These are phyloP conservation scores for Trichoderma atrobrunneum DNA, from an alignment of 2,329 filamentous ascomycete genomes.

Conservation along the genomic window DNA sequence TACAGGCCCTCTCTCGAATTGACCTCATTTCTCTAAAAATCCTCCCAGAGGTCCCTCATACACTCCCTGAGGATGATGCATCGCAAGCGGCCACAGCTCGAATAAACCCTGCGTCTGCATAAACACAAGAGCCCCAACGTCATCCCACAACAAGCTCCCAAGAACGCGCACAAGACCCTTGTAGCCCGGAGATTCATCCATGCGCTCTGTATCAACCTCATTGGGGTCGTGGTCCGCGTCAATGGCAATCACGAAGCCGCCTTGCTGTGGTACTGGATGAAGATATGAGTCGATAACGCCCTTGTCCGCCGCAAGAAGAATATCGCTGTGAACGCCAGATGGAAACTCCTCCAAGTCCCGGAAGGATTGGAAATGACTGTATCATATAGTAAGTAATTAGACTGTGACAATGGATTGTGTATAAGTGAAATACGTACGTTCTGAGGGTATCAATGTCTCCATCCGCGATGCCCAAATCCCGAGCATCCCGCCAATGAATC, in stretches of 20 bases:
- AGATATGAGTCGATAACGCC: constrained; percentile 28
- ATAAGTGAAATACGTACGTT: constrained; percentile 20
- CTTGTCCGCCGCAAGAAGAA: constrained; percentile 28
- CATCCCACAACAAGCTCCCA: constrained; percentile 28
- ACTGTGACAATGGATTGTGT: neutral
- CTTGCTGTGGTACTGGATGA: constrained; percentile 13
- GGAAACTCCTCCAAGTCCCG: neutral
- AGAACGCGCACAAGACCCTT: constrained; percentile 24
- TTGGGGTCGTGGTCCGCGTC: constrained; percentile 8
- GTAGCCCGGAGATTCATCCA: constrained; percentile 23
- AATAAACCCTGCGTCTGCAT: constrained; percentile 21
- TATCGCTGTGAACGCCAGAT: neutral
- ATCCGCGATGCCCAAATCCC: constrained; percentile 21
- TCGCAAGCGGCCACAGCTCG: constrained; percentile 26
- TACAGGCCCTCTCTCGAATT: neutral
- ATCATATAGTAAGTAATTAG: neutral
- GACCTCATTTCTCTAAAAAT: neutral
- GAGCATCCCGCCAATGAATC: constrained; percentile 27
- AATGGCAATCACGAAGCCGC: constrained; percentile 25
- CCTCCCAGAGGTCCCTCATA: constrained; percentile 23
- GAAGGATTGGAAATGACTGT: neutral
- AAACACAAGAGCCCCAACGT: constrained; percentile 22
- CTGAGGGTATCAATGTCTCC: constrained; percentile 25
- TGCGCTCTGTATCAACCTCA: neutral
- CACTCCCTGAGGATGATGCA: constrained; percentile 21